Percentiles rank a stretch among this genome's conserved stretches.
Conservation (phyloP, 2,329 filamentous ascomycete species). For the Colletotrichum trifolii region DNA sequence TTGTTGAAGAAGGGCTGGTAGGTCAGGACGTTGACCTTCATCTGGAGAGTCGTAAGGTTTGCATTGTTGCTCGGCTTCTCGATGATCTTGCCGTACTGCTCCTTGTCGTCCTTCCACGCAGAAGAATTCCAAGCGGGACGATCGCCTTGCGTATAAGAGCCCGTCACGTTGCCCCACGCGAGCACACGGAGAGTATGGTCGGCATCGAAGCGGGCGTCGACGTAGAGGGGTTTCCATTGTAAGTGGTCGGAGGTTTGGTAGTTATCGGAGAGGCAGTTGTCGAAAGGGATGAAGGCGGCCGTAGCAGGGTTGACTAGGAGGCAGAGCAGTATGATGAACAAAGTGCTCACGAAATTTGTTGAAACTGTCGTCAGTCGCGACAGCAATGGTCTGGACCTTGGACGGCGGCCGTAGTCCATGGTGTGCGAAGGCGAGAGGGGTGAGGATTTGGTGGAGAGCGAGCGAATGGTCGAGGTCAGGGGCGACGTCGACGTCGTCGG, state of each 20-base stretch:
- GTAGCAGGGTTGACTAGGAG: slow-evolving; percentile 55
- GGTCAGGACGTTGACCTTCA: slow-evolving; percentile 78
- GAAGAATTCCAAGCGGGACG: slow-evolving; percentile 71
- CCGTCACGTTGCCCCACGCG: slow-evolving; percentile 92
- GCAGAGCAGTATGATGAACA: slow-evolving; percentile 52
- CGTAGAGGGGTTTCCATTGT: slow-evolving; percentile 82
- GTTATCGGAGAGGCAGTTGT: slow-evolving; percentile 81
- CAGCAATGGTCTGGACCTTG: neutral
- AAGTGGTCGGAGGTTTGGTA: slow-evolving; percentile 61
- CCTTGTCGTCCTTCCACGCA: slow-evolving; percentile 70
- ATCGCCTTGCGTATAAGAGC: slow-evolving; percentile 66
- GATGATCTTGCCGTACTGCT: slow-evolving; percentile 80
- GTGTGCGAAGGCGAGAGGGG: slow-evolving; percentile 3
- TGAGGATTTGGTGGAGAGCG: slow-evolving; percentile 10
- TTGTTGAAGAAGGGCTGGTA: slow-evolving; percentile 74
- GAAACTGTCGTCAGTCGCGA: neutral
- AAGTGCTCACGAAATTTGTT: slow-evolving; percentile 32
- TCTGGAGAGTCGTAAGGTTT: slow-evolving; percentile 78
- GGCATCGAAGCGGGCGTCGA: slow-evolving; percentile 80
- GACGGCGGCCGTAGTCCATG: slow-evolving; percentile 16
- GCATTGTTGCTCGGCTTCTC: slow-evolving; percentile 62
- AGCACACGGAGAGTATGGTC: slow-evolving; percentile 78
- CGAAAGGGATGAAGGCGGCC: slow-evolving; percentile 79
- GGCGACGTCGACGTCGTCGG: slow-evolving; percentile 16
- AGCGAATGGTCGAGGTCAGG: slow-evolving; percentile 24